These are phyloP conservation scores for Fusarium sublunatum DNA, from an alignment of 2,329 filamentous ascomycete genomes.

Conservation along the genomic window DNA sequence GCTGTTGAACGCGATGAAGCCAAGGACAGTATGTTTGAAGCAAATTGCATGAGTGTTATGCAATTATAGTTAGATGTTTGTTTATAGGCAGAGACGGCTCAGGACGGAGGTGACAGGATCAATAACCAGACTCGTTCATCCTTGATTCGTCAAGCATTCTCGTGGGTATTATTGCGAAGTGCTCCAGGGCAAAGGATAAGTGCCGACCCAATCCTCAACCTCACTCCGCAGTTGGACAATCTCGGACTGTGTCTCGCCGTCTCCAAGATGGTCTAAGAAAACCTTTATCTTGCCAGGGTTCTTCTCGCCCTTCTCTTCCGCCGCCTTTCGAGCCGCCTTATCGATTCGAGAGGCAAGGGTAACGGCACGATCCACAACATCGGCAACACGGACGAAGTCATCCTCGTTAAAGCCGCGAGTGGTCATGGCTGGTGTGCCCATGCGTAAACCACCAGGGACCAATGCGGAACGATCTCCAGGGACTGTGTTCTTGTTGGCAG, in stretches of 20 bases:
- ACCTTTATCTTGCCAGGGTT: constrained; percentile 71
- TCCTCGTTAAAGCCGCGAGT: constrained; percentile 90
- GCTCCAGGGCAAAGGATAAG: constrained; percentile 77
- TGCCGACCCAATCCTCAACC: constrained; percentile 82
- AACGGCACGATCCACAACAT: constrained; percentile 86
- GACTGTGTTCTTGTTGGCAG: constrained; percentile 99
- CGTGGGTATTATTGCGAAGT: constrained; percentile 45
- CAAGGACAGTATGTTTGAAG: neutral
- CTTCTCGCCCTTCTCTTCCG: constrained; percentile 74
- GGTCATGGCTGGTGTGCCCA: constrained; percentile 98
- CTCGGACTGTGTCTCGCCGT: constrained; percentile 74
- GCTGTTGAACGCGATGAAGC: neutral
- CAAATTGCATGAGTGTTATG: neutral
- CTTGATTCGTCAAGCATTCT: neutral
- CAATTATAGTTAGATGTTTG: neutral
- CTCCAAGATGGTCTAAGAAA: constrained; percentile 75
- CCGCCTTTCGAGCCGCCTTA: constrained; percentile 76
- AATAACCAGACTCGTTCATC: neutral
- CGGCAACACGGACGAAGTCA: constrained; percentile 88
- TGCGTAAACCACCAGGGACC: constrained; percentile 90
- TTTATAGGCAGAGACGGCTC: neutral
- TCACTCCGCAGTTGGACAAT: constrained; percentile 79
- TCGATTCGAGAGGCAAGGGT: constrained; percentile 81
- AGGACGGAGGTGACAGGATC: constrained; percentile 4
- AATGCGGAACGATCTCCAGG: constrained; percentile 94